Evolutionary conservation across 768 basidiomycete genomes (phyloP).

Genomic region (Lactifluus rugatus): DNA sequence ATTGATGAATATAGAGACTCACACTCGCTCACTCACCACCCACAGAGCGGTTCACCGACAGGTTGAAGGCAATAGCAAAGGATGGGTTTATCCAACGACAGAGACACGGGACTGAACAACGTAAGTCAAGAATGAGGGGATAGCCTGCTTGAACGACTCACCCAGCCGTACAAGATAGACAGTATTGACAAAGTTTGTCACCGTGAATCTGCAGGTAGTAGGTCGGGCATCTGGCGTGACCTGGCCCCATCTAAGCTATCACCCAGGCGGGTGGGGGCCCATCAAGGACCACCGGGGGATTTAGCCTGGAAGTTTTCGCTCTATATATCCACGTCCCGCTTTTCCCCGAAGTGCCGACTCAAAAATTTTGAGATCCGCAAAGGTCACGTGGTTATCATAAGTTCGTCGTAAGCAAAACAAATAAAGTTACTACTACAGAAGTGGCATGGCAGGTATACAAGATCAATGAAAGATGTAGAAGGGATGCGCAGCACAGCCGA

Average conservation of each 20-base stretch:
- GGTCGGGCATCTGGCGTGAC: background rate
- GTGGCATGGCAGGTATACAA: too few species aligned
- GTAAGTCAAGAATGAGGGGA: background rate
- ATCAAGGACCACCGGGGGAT: background rate
- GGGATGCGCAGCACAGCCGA: background rate
- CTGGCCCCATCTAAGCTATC: background rate
- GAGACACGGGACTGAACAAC: background rate
- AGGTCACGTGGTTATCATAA: background rate
- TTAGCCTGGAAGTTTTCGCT: background rate
- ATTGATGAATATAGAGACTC: background rate
- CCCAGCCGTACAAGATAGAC: background rate
- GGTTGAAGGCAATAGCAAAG: constrained; percentile 1
- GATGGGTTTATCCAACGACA: background rate
- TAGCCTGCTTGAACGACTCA: background rate
- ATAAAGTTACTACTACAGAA: background rate
- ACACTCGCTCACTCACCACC: background rate
- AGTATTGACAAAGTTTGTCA: background rate
- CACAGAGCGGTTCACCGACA: constrained; percentile 7
- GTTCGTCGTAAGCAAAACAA: background rate
- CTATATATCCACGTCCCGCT: background rate
- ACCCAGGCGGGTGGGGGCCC: constrained; percentile 7
- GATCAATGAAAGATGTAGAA: background rate
- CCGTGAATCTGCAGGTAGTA: background rate
- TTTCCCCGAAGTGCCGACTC: constrained; percentile 1
- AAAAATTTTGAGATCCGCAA: constrained; percentile 4